Base-by-base conservation (phyloP, 2,329 filamentous ascomycete genomes). In the Penicillium sp. region DNA sequence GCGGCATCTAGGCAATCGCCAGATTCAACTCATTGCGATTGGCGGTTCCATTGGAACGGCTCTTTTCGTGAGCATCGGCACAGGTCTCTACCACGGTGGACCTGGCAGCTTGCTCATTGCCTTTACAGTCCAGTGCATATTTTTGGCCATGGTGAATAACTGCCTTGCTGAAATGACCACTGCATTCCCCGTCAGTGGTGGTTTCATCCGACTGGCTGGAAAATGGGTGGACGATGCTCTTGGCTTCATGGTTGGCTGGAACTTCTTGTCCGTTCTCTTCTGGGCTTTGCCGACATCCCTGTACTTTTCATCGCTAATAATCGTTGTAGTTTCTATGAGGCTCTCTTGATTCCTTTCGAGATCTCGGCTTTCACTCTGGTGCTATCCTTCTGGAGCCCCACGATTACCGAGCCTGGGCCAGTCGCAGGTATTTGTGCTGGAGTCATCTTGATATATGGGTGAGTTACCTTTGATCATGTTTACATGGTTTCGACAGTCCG, bases 211-310 rank as follows among this genome's bases (percentile, higher is more conserved):
- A 12, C 59, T 74, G 38, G 71, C 68, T 10, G 64, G 70, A 14
- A 65, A 70, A 55, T 76, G 72, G 72, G 73, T 75, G 1, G 73
- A 77, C 47, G 69, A 71, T 35, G 73, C 74, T 2, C 63, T 74
- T 22, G 71, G 73, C 0, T 75, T 75, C 46, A 69, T 70, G 56
- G 67, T 68, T 36, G 72, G 71, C 16, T 76, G 72, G 72, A 77
- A 76, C 57, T 77, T 76, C 60, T 76, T 75, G 57, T 60, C 38
- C 47, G 57, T 54, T 34, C 31, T 36, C 16, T 39, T 38, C 27
- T 35, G 3, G 25, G 14, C 13, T 14, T 2, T 3, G 27, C 13
- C 34, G 4, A 27, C 30, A 34, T 10, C 28, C 2, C 28, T 1
- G 25, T 10, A 4, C 13, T 41, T 56, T 28, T 53, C 28, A 4